Conservation (phyloP, 305 asterid species). For the Striga hermonthica region DNA sequence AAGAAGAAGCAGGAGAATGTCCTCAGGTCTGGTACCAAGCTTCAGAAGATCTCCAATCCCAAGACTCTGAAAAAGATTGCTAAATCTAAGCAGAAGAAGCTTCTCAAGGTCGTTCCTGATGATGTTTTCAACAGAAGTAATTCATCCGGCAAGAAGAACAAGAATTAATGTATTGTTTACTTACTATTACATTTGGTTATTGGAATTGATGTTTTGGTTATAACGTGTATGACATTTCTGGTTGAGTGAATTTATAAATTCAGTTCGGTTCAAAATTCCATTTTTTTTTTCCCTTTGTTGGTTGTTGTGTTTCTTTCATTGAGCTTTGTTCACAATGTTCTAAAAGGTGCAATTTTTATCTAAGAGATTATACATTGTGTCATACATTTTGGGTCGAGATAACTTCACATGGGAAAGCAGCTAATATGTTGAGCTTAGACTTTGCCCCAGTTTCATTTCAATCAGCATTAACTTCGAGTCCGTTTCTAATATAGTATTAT, state of each 20-base stretch:
- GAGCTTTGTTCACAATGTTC: too few relatives aligned
- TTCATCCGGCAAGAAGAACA: conserved; percentile 17
- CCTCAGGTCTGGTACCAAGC: conserved; percentile 64
- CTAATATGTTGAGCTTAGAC: too few relatives aligned
- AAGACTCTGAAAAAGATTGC: conserved; percentile 81
- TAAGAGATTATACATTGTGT: too few relatives aligned
- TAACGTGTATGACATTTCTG: not conserved
- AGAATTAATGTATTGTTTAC: not conserved
- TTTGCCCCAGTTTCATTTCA: too few relatives aligned
- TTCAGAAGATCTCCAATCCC: conserved; percentile 81
- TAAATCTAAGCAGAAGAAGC: conserved; percentile 73
- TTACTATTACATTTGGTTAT: too few relatives aligned
- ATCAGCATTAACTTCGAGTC: too few relatives aligned
- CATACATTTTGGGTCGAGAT: too few relatives aligned
- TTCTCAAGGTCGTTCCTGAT: conserved; percentile 64
- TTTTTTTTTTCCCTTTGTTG: not conserved
- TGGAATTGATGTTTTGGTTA: not conserved
- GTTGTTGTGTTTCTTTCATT: not conserved
- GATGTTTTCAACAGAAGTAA: conserved; percentile 32
- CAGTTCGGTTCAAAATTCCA: not conserved
- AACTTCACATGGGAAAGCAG: too few relatives aligned
- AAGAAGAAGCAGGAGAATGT: conserved; percentile 82
- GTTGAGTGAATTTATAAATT: not conserved
- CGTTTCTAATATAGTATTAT: too few relatives aligned
- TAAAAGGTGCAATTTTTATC: too few relatives aligned